Conservation (phyloP, 768 basidiomycete genomes). For the Rhodotorula babjevae region DNA sequence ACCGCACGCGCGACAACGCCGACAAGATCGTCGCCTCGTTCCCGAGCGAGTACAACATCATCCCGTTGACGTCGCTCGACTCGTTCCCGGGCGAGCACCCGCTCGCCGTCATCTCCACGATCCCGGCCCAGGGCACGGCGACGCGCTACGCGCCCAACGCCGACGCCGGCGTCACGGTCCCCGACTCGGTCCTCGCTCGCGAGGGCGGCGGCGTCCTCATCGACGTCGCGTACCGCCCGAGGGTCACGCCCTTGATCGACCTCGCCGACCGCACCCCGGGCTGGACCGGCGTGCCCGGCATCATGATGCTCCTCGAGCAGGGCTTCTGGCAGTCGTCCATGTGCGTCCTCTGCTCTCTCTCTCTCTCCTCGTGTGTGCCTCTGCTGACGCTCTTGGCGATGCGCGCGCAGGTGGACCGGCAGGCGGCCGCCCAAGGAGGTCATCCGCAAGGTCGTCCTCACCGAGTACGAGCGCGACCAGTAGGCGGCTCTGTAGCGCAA, state of each 20-base stretch:
- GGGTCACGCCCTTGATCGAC: conserved; percentile 70
- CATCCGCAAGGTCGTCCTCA: conserved; percentile 35
- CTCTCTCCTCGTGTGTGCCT: no score
- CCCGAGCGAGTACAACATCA: conserved; percentile 59
- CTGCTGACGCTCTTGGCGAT: no score
- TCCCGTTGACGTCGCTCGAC: conserved; percentile 58
- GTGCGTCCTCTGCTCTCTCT: background rate
- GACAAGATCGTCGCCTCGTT: conserved; percentile 64
- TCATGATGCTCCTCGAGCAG: conserved; percentile 82
- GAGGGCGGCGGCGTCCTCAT: conserved; percentile 67
- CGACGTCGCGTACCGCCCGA: conserved; percentile 80
- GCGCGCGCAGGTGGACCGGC: conserved; percentile 39
- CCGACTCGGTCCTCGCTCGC: conserved; percentile 58
- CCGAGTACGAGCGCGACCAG: conserved; percentile 35
- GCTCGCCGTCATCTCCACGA: conserved; percentile 77
- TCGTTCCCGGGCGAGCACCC: conserved; percentile 51
- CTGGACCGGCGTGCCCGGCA: conserved; percentile 71
- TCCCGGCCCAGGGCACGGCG: conserved; percentile 67
- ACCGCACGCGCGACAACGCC: conserved; percentile 74
- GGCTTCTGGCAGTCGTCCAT: conserved; percentile 69
- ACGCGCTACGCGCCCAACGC: conserved; percentile 43
- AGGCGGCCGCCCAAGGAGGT: conserved; percentile 34
- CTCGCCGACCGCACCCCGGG: conserved; percentile 56
- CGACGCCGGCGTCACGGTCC: conserved; percentile 53
- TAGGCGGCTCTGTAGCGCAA: background rate